Evolutionary conservation across 441 rosid species (phyloP), one percentile per base, ranked within the genome.

Genomic region (Corymbia calophylla): DNA sequence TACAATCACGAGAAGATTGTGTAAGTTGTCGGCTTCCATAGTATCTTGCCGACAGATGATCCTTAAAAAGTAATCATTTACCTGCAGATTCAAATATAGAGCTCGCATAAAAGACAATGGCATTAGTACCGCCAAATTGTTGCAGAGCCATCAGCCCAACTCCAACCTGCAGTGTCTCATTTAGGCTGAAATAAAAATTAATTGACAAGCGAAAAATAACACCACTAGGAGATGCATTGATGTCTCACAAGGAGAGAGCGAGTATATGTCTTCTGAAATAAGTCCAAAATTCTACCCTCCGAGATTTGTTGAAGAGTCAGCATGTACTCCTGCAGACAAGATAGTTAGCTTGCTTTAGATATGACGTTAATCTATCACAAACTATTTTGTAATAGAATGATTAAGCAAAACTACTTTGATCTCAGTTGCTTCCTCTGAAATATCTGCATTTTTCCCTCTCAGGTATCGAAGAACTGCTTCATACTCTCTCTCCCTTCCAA

Each of bases 221-320:
- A 53, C 53, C 56, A 56, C 10, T 18, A 9, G 53, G 27, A 58
- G 47, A 44, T 64, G 82, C 86, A 13, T 14, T 9, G 3, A 68
- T 16, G 12, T 35, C 96, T 93, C 85, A 95, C 97, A 56, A 90
- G 48, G 31, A 94, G 89, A 3, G 94, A 85, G 64, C 56, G 89
- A 35, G 47, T 90, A 90, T 96, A 94, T 92, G 90, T 92, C 88
- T 92, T 89, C 88, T 93, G 94, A 87, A 95, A 95, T 93, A 95
- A 86, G 49, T 93, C 94, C 31, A 92, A 17, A 88, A 93, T 21
- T 56, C 91, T 88, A 18, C 87, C 90, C 87, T 93, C 89, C 80
- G 94, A 91, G 31, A 90, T 87, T 53, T 90, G 90, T n/a, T 85
- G 89, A 84, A 93, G 87, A 87, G 89, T 85, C 51, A 86, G 77